Conservation (phyloP, 169 alveolate genomes). For the Plasmodium cynomolgi region DNA sequence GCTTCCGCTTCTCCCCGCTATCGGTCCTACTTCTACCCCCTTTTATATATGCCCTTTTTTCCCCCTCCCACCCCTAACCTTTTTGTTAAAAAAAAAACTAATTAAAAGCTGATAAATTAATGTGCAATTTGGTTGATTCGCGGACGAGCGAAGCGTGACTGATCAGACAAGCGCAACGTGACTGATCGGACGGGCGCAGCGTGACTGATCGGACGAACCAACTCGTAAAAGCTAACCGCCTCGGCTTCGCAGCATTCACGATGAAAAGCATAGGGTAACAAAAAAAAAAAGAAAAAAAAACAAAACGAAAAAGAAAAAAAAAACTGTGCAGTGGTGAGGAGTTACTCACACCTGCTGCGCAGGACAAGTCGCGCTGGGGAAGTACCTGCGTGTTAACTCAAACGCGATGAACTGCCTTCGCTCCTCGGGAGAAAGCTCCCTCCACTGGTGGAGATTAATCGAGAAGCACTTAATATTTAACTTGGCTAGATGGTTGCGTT, state of each 20-base stretch:
- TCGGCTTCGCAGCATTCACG: background rate
- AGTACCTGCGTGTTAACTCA: background rate
- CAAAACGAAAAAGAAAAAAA: background rate
- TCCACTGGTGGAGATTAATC: constrained; percentile 28
- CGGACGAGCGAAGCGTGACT: background rate
- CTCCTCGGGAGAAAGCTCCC: constrained; percentile 27
- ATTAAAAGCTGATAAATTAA: background rate
- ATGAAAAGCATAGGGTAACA: background rate
- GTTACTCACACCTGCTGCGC: background rate
- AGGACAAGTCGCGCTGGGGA: background rate
- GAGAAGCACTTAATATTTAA: constrained; percentile 38
- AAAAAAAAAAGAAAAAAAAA: background rate
- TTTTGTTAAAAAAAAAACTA: background rate
- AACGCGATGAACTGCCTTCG: constrained; percentile 6
- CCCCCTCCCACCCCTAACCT: background rate
- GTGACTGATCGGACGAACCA: background rate
- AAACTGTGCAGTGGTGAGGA: background rate
- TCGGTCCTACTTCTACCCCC: background rate
- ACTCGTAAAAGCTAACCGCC: background rate
- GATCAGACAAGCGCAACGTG: background rate
- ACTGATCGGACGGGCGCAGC: background rate
- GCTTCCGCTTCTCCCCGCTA: background rate
- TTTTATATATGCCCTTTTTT: background rate
- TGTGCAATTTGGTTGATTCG: background rate
- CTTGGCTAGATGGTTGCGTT: constrained; percentile 9